Evolutionary conservation across 2,329 filamentous ascomycete species (phyloP), one percentile per base, ranked within the genome.

Genomic region (Alternaria ventricosa): DNA sequence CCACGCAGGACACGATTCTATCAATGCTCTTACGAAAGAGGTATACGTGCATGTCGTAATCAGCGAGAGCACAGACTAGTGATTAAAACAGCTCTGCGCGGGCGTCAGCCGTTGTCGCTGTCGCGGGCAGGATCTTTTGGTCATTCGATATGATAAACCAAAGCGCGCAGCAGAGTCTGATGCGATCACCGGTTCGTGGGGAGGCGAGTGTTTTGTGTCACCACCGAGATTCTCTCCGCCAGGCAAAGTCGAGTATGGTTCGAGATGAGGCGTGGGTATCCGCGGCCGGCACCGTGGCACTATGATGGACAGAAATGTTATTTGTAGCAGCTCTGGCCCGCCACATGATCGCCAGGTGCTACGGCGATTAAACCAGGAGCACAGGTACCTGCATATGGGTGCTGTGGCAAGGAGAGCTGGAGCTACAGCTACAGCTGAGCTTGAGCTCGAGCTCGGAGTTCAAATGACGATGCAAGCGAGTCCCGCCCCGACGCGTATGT

Each of bases 211-310:
- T 61, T 55, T 68, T 66, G 71, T 71, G 73, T 67, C 65, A 72
- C 70, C 69, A 69, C 67, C 68, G 71, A 73, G 63, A 71, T 63
- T 70, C 57, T 65, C 63, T 70, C 71, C 73, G 68, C 70, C 70
- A 71, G 50, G 66, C 67, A 65, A 62, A 64, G 60, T 67, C 61
- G 65, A 71, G 60, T 47, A 67, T 67, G 63, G 62, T 55, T 65
- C 66, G 68, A 70, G 56, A 53, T 65, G 67, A 63, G 65, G 70
- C 65, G 71, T 66, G 45, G 66, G 76, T 63, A 71, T 78, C 75
- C 75, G 76, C 75, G 75, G 74, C 75, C 75, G 75, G 68, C 70
- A 72, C 72, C 69, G 72, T 71, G 57, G 57, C 63, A 56, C 63
- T 64, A 65, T 71, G 69, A 61, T 54, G 74, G 58, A 65, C 63